Evolutionary conservation across 2,329 filamentous ascomycete genomes (phyloP).

Genomic region (Sporothrix variecibatus): DNA sequence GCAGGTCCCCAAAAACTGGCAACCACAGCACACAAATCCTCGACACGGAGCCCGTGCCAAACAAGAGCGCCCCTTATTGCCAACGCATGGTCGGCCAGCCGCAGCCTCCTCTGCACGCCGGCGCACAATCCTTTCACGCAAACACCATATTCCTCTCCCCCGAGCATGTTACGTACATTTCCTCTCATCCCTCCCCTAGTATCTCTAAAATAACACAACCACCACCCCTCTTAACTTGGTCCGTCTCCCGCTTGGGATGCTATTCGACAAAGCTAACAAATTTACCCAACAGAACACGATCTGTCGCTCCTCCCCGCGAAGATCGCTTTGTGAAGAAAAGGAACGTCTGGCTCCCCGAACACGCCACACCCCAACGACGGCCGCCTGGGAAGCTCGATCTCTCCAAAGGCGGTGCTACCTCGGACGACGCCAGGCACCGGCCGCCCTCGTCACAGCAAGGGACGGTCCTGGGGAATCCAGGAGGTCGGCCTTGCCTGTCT

Average conservation of each 20-base stretch:
- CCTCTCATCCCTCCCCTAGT: conserved; percentile 10
- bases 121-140: conserved; percentile 39
- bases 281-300: conserved; percentile 47
- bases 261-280: no score
- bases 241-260: no score
- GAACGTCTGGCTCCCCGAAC: conserved; percentile 84
- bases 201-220: not conserved
- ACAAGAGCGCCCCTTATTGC: no score
- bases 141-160: conserved; percentile 60
- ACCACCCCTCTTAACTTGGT: no score
- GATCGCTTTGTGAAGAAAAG: conserved; percentile 97
- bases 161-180: conserved; percentile 57
- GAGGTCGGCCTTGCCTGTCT: conserved; percentile 92
- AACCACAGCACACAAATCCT: conserved; percentile 47
- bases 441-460: conserved; percentile 75
- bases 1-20: no score
- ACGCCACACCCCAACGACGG: conserved; percentile 72
- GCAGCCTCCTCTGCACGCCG: conserved; percentile 55
- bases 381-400: conserved; percentile 77
- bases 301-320: conserved; percentile 64
- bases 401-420: conserved; percentile 60
- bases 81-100: conserved; percentile 56
- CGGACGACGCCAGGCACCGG: conserved; percentile 60
- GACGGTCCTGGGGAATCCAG: conserved; percentile 80
- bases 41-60: conserved; percentile 41